phyloP scores from a whole-genome alignment of 2,329 filamentous ascomycete genomes.

The Fusarium transvaalense region DNA sequence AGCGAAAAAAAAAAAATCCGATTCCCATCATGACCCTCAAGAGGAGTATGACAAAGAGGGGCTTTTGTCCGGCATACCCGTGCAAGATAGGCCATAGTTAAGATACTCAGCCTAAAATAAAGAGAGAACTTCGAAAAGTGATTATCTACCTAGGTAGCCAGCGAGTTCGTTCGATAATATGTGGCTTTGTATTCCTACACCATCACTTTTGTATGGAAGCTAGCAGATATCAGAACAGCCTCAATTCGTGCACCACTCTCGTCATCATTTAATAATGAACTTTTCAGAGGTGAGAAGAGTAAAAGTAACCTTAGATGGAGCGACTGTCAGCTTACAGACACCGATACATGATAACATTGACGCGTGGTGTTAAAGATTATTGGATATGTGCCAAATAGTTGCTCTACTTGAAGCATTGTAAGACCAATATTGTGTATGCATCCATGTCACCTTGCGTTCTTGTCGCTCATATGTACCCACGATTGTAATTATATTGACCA shows the following conservation, averaged over 20 bases:
- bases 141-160: too few relatives aligned
- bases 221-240: not conserved
- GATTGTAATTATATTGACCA: not conserved
- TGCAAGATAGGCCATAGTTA: constrained; percentile 1
- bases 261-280: not conserved
- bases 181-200: not conserved
- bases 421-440: not conserved
- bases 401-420: not conserved
- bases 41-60: constrained; percentile 20
- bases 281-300: not conserved
- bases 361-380: not conserved
- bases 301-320: not conserved
- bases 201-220: not conserved
- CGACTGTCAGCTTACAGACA: not conserved
- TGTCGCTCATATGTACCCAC: not conserved
- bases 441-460: not conserved
- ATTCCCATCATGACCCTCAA: constrained; percentile 20
- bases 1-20: not conserved
- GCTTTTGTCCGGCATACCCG: constrained; percentile 10
- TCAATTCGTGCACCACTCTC: not conserved
- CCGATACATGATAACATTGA: not conserved
- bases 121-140: not conserved
- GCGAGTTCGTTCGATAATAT: not conserved
- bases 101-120: constrained; percentile 1
- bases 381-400: not conserved